These are phyloP conservation scores for Adansonia grandidieri DNA, from an alignment of 441 rosid genomes.

Conservation along the genomic window DNA sequence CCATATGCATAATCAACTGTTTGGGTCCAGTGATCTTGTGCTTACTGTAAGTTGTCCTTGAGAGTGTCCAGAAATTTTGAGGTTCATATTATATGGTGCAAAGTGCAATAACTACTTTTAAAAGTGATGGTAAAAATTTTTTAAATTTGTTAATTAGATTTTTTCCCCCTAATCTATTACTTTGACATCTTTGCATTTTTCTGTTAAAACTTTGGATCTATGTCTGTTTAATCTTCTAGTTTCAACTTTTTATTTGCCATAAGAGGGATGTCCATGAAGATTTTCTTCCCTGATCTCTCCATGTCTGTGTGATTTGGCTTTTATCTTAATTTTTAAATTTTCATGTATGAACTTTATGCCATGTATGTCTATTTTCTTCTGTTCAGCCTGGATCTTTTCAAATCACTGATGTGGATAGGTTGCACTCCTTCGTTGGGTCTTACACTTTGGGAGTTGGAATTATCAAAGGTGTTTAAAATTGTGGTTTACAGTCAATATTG, in stretches of 20 bases:
- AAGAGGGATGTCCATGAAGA: neutral
- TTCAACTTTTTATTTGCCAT: neutral
- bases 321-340: slow-evolving; percentile 14
- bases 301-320: slow-evolving; percentile 11
- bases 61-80: slow-evolving; percentile 18
- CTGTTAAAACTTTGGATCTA: neutral
- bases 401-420: slow-evolving; percentile 57
- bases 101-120: neutral
- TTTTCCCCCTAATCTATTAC: neutral
- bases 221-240: neutral
- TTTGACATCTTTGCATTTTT: neutral
- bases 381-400: slow-evolving; percentile 66
- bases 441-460: slow-evolving; percentile 75
- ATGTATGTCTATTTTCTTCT: slow-evolving; percentile 27
- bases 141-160: neutral
- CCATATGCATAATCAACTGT: slow-evolving; percentile 69
- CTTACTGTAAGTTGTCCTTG: slow-evolving; percentile 54
- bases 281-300: neutral
- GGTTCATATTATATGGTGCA: neutral
- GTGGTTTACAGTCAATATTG: slow-evolving; percentile 9
- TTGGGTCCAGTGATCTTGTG: slow-evolving; percentile 74
- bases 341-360: neutral
- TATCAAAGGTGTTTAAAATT: slow-evolving; percentile 63
- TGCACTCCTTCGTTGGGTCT: slow-evolving; percentile 65
- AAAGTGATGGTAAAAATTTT: neutral